Evolutionary conservation across 2,329 filamentous ascomycete species (phyloP), one percentile per base, ranked within the genome.

Genomic region (Colletotrichum sp.): DNA sequence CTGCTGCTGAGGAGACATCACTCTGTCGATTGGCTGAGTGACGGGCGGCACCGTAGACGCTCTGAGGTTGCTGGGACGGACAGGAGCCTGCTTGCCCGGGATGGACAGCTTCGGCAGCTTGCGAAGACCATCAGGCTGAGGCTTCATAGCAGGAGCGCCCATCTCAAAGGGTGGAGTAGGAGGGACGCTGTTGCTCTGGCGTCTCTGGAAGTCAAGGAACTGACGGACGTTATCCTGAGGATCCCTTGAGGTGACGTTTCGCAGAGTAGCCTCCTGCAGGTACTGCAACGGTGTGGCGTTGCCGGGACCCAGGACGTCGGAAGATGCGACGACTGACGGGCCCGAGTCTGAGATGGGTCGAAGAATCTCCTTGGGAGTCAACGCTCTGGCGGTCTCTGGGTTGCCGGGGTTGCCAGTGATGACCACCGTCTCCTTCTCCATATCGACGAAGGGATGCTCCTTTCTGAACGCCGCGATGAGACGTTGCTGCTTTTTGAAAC

Each of bases 151-250:
- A 16, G 91, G 89, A 76, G 90, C 89, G 15, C 55, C 70, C 80
- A 93, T 87, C 86, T 95, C 92, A 79, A 93, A 94, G 6, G 93
- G 93, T 18, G 94, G 93, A 9, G 93, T 93, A 10, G 91, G 91
- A 9, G 92, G 91, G n/a, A 94, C 90, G 69, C 93, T 90, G 77
- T 87, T 87, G 28, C 84, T 81, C 71, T 91, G 89, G 82, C 83
- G 78, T 48, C 94, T 93, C 83, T 99, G 96, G 83, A 98, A 96
- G 81, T 92, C 92, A 69, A 99, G 90, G 85, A 98, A 99, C 79
- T 98, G 95, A 81, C 95, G 93, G 44, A 99, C 95, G 80, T 96
- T 98, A 85, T 98, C 96, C 84, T 98, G 96, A 8, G 96, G 95
- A 81, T 98, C 96, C 69, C 94, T 91, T 22, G 89, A 88, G 81